Conservation (phyloP, 257 asterid genomes). For the Marsdenia floribunda region DNA sequence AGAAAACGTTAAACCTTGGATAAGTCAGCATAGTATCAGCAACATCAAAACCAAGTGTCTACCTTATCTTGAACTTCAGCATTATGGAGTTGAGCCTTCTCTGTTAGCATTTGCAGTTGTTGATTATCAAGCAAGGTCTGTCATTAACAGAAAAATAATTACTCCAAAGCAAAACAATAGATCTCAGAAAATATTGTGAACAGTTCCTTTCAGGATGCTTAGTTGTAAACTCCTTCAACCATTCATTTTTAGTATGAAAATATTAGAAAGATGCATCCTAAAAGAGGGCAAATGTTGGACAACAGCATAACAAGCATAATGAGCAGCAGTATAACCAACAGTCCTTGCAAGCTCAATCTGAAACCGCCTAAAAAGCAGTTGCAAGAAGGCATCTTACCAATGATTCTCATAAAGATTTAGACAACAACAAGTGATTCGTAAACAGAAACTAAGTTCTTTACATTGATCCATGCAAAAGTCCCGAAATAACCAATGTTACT, state of each 20-base stretch:
- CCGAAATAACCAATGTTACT: no score
- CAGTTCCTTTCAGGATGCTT: not conserved
- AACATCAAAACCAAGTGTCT: conserved; percentile 10
- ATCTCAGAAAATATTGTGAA: not conserved
- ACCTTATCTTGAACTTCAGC: conserved; percentile 66
- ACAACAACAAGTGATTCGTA: not conserved
- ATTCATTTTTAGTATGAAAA: not conserved
- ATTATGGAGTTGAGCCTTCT: conserved; percentile 44
- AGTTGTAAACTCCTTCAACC: not conserved
- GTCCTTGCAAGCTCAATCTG: conserved; percentile 98
- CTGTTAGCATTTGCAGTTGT: conserved; percentile 57
- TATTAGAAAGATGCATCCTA: not conserved
- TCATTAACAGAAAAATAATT: conserved; percentile 16
- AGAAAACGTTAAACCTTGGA: not conserved
- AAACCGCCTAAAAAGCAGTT: conserved; percentile 67
- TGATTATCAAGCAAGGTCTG: conserved; percentile 72
- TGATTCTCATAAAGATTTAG: not conserved
- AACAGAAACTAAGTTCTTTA: no score
- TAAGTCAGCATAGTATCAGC: not conserved
- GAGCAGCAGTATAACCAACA: conserved; percentile 89
- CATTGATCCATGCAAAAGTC: no score
- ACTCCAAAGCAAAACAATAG: not conserved
- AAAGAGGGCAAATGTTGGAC: not conserved
- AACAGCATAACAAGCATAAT: no score
- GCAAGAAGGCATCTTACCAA: conserved; percentile 42